Conservation (phyloP, 202 grass and related monocot species). For the Carex arenaria region DNA sequence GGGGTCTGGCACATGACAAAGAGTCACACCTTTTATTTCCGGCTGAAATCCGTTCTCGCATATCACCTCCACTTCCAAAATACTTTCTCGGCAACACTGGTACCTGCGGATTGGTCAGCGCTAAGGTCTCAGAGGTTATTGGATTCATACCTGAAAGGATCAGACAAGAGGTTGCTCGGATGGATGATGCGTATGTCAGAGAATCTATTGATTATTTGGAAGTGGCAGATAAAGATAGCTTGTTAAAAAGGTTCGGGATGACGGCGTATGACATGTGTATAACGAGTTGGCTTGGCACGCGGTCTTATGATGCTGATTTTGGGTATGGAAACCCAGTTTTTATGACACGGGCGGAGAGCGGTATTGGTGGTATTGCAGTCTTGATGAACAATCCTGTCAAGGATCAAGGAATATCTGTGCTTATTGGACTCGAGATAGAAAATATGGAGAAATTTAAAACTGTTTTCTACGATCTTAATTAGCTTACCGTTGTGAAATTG, state of each 20-base stretch:
- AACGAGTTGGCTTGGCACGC: slow-evolving; percentile 27
- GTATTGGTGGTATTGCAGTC: not conserved
- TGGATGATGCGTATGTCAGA: slow-evolving; percentile 37
- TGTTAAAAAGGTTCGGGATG: not conserved
- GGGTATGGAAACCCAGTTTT: slow-evolving; percentile 32
- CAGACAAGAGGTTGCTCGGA: not conserved
- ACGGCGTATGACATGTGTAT: not conserved
- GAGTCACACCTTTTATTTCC: slow-evolving; percentile 26
- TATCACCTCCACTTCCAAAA: slow-evolving; percentile 27
- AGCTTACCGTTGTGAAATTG: not conserved
- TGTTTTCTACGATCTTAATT: slow-evolving; percentile 8
- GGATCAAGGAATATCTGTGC: slow-evolving; percentile 9
- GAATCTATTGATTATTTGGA: slow-evolving; percentile 40
- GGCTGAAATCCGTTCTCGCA: slow-evolving; percentile 21
- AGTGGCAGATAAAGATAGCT: slow-evolving; percentile 6
- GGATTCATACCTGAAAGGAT: slow-evolving; percentile 20
- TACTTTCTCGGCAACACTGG: slow-evolving; percentile 32
- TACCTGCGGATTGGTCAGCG: slow-evolving; percentile 6
- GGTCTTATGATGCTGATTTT: slow-evolving; percentile 31
- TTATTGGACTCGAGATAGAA: slow-evolving; percentile 15
- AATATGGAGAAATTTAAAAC: slow-evolving; percentile 9
- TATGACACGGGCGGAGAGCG: not conserved
- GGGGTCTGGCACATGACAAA: slow-evolving; percentile 3
- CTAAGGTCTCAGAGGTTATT: slow-evolving; percentile 21
- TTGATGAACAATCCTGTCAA: slow-evolving; percentile 6